Evolutionary conservation across 2,329 filamentous ascomycete species (phyloP).

Genomic region (Microdochium paspali): DNA sequence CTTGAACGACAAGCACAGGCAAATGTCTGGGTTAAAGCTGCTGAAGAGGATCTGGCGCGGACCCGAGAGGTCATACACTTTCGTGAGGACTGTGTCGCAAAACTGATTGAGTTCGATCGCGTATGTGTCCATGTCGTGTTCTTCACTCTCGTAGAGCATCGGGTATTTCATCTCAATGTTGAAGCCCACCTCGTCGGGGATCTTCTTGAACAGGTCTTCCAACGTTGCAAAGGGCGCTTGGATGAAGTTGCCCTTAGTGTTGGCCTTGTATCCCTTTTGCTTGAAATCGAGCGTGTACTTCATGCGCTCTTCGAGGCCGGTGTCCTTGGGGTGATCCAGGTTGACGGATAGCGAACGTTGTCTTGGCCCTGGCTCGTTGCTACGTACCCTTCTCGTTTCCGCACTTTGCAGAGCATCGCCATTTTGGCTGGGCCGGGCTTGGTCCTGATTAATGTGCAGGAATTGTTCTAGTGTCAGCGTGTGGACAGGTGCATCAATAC

Average conservation of each 20-base stretch:
- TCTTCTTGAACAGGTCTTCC: slow-evolving; percentile 80
- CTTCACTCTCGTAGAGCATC: slow-evolving; percentile 91
- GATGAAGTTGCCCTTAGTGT: slow-evolving; percentile 88
- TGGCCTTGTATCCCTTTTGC: slow-evolving; percentile 89
- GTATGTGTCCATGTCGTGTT: slow-evolving; percentile 94
- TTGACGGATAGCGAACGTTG: slow-evolving; percentile 48
- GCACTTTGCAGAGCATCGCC: slow-evolving; percentile 1
- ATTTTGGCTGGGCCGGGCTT: slow-evolving; percentile 29
- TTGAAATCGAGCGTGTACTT: slow-evolving; percentile 96
- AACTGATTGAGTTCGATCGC: slow-evolving; percentile 94
- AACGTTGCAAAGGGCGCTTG: slow-evolving; percentile 93
- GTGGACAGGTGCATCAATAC: slow-evolving; percentile 93
- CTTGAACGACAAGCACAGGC: slow-evolving; percentile 88
- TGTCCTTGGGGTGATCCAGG: slow-evolving; percentile 30
- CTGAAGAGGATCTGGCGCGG: slow-evolving; percentile 93
- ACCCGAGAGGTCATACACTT: slow-evolving; percentile 78
- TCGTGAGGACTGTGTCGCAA: slow-evolving; percentile 82
- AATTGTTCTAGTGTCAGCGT: slow-evolving; percentile 94
- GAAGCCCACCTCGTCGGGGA: slow-evolving; percentile 80
- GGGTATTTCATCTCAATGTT: slow-evolving; percentile 99
- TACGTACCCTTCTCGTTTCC: slow-evolving; percentile 14
- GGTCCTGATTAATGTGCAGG: slow-evolving; percentile 66
- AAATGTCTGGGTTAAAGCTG: slow-evolving; percentile 96
- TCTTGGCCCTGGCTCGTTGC: slow-evolving; percentile 19
- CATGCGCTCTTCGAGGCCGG: slow-evolving; percentile 67